phyloP scores from a whole-genome alignment of 2,329 filamentous ascomycete species.

The Ophiobolus disseminans region DNA sequence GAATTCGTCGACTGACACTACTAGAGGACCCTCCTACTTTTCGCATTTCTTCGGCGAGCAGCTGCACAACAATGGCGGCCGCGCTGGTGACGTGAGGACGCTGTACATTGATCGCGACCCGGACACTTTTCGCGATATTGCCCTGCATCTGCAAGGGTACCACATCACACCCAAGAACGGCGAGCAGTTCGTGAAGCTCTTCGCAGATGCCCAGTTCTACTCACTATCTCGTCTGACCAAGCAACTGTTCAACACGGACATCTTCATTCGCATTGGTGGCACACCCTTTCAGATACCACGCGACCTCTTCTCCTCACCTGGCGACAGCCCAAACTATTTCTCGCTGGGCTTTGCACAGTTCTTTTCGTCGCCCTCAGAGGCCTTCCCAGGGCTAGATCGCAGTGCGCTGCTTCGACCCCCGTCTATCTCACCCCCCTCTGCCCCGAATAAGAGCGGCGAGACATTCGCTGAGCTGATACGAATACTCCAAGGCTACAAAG shows the following conservation, averaged over 20 bases:
- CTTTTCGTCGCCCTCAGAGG: constrained; percentile 78
- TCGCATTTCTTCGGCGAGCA: constrained; percentile 92
- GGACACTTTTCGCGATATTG: constrained; percentile 85
- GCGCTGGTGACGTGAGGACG: constrained; percentile 70
- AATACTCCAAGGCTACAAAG: constrained; percentile 81
- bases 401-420: constrained; percentile 83
- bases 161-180: constrained; percentile 82
- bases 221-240: constrained; percentile 86
- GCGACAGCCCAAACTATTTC: constrained; percentile 96
- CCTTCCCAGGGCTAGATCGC: constrained; percentile 85
- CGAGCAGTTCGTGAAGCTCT: constrained; percentile 87
- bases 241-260: constrained; percentile 88
- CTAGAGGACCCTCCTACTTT: constrained; percentile 91
- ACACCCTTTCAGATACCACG: constrained; percentile 88
- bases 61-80: constrained; percentile 68
- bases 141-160: constrained; percentile 88
- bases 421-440: constrained; percentile 80
- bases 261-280: constrained; percentile 89
- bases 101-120: constrained; percentile 96
- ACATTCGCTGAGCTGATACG: constrained; percentile 84
- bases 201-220: constrained; percentile 96
- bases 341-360: constrained; percentile 87
- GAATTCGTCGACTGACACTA: constrained; percentile 54
- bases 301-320: constrained; percentile 82
- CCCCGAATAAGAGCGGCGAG: constrained; percentile 82